Evolutionary conservation across 139 green algal species (phyloP).

Genomic region (Desmodesmus armatus): DNA sequence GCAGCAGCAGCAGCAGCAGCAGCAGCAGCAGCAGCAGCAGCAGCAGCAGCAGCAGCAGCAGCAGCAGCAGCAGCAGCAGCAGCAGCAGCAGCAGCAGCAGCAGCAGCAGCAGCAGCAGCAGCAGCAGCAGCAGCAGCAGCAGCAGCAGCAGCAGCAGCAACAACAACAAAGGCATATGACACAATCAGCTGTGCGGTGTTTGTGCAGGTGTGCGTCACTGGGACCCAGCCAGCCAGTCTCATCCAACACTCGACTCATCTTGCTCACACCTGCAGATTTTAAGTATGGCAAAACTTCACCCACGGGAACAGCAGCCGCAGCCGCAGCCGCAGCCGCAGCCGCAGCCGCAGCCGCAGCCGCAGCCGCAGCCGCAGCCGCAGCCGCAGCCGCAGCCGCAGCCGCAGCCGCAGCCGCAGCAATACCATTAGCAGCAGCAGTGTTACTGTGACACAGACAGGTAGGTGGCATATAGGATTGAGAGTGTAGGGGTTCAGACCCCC

Average conservation of each 20-base stretch:
- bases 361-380: not conserved
- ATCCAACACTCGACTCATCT: slow-evolving; percentile 22
- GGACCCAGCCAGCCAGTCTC: slow-evolving; percentile 39
- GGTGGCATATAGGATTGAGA: too few species aligned
- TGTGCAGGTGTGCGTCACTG: slow-evolving; percentile 5
- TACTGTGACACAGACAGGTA: too few species aligned
- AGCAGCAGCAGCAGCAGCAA: too few species aligned
- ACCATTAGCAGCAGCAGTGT: too few species aligned
- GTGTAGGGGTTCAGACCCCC: too few species aligned
- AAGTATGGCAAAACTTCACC: too few species aligned
- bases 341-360: not conserved
- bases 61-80: not conserved
- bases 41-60: slow-evolving; percentile 1
- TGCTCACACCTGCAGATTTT: not conserved
- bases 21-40: slow-evolving; percentile 1
- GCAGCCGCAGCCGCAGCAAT: not conserved
- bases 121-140: too few species aligned
- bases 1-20: too few species aligned
- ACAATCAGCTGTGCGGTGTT: too few species aligned
- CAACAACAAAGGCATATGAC: too few species aligned
- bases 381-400: not conserved
- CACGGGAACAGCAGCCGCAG: too few species aligned
- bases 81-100: slow-evolving; percentile 1
- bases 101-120: too few species aligned
- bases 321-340: not conserved